Base-by-base conservation (phyloP, 495 filamentous ascomycete genomes). In the Gamarada debralockiae region DNA sequence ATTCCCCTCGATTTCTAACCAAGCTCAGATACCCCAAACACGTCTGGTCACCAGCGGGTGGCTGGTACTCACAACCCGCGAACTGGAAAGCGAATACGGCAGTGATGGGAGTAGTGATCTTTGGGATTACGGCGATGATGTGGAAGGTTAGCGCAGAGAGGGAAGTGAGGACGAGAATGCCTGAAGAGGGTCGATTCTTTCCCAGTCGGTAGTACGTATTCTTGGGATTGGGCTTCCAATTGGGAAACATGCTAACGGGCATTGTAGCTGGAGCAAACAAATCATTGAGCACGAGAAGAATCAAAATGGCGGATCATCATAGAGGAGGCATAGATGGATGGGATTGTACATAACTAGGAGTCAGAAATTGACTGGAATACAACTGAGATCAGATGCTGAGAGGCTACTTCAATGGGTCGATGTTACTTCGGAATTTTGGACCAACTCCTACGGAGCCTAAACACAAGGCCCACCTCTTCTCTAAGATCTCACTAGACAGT, bases 81-180 rank as follows among this genome's bases (percentile, higher is more conserved):
- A 98, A 98, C 78, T 98, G 95, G 95, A 95, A 85, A 70, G 67
- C 73, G 34, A 98, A 98, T 73, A 98, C 93, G 8, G 89, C 88
- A n/a, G 75, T 96, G 51, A 83, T 90, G 73, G 76, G 79, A 45
- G 74, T 73, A 2, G 81, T 86, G 44, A 79, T 96, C 41, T 58
- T 90, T 59, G 85, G 88, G 44, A 80, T 96, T 60, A 80, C 81
- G 17, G 88, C 83, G 25, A 60, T 87, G 44, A 79, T 77, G 37
- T 97, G 82, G 78, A 91, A 81, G 57, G 62, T 91, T 53, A 95
- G 91, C 69, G 92, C 91, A 41, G 84, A 95, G 57, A 74, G 80
- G 44, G 93, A 98, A 68, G 65, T 79, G 59, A 81, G 92, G 55
- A 74, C 83, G 56, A 84, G 81, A 69, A 92, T 96, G 81, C 95